A percentile compares a stretch with the other conserved stretches of the same genome.
Evolutionary conservation across 805 yeast genomes (phyloP).

Genomic region (Saccharomycopsis sp.): DNA sequence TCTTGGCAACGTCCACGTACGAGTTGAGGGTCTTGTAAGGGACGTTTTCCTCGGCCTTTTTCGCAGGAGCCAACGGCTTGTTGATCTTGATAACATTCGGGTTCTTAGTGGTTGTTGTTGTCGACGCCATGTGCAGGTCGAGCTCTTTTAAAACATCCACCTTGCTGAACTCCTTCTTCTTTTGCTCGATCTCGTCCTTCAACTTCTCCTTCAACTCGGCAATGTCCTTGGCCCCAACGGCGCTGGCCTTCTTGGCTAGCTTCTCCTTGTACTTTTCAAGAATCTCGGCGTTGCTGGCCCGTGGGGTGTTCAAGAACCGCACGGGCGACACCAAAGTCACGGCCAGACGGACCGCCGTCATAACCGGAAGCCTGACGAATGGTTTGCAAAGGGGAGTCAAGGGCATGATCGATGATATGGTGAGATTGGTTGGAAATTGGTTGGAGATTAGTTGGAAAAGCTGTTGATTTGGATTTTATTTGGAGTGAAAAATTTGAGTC

Average conservation of each 20-base stretch:
- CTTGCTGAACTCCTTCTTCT: constrained; percentile 46
- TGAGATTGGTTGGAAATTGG: too few relatives aligned
- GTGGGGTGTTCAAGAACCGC: too few relatives aligned
- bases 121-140: constrained; percentile 38
- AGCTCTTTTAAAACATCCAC: constrained; percentile 63
- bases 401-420: too few relatives aligned
- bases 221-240: constrained; percentile 37
- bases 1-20: constrained; percentile 61
- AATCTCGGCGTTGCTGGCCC: too few relatives aligned
- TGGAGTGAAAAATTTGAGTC: too few relatives aligned
- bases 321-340: too few relatives aligned
- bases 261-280: constrained; percentile 28
- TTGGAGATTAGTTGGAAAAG: too few relatives aligned
- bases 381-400: too few relatives aligned
- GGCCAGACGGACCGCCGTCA: too few relatives aligned
- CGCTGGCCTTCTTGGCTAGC: constrained; percentile 31
- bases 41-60: constrained; percentile 22
- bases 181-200: constrained; percentile 49
- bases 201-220: constrained; percentile 54
- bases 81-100: constrained; percentile 23
- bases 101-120: constrained; percentile 23
- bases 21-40: constrained; percentile 70
- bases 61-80: constrained; percentile 22
- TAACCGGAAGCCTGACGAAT: too few relatives aligned
- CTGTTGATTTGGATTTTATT: too few relatives aligned